Base-by-base conservation (phyloP, 352 stramenopile species). In the Phytophthora pseudosyringae region DNA sequence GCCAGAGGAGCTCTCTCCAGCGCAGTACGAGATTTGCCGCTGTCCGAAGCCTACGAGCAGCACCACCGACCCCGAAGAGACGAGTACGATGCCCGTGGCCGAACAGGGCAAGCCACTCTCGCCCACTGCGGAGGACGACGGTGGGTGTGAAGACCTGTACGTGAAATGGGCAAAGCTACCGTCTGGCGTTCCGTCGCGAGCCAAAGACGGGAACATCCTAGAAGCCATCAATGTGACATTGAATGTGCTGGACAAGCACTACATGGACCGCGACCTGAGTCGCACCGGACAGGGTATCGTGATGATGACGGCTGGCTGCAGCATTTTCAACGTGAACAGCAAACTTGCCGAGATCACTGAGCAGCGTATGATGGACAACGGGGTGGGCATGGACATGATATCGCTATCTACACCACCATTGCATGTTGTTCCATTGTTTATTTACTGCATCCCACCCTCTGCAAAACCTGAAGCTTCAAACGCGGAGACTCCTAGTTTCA, bases 361-460 rank as follows among this genome's bases (percentile, higher is more conserved):
- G 72, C 97, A 99, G 71, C 81, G 98, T 21, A 99, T 99, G 97
- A 99, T 99, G 96, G 97, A 99, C 81, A 98, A 98, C 71, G 98
- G 97, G 1, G 98, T 99, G 62, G 98, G 98, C 6, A 99, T 98
- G 78, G 98, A 99, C 72, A 98, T 99, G 91, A 90, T 99, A 25
- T 93, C 83, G 10, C 50, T 99, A 2, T 88, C 93, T 6, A 88
- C 97, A 16, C 97, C 97, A 5, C 97, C 98, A 21, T 73, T 99
- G 18, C 97, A 99, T 68, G 92, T 98, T 11, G 95, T 97, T n/a
- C 98, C 98, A 16, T 90, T 99, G 45, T 99, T 99, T 67, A 94
- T 99, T 18, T 98, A 90, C 53, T 40, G 46, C n/a, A 69, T 56
- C 33, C 25, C 35, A 8, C 33, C 39, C n/a, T 35, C 38, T 11